A percentile compares a stretch with the other conserved stretches of the same genome.
Conservation (phyloP, 2,329 filamentous ascomycete genomes). For the Fusarium siculi region DNA sequence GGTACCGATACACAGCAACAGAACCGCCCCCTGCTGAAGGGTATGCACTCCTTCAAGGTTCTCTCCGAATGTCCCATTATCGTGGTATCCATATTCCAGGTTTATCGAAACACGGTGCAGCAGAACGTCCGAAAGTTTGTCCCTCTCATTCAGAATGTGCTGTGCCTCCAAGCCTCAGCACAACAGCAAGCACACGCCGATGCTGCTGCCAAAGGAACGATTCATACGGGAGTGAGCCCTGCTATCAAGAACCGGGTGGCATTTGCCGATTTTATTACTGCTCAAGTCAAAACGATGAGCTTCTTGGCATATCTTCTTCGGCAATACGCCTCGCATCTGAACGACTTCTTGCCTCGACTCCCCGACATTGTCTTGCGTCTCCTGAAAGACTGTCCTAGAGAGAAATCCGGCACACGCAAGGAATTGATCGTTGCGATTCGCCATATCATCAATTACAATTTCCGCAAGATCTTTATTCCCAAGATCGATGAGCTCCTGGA, state of each 20-base stretch:
- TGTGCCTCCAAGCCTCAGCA: constrained; percentile 89
- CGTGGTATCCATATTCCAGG: constrained; percentile 97
- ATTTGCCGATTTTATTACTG: constrained; percentile 97
- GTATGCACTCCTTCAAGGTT: constrained; percentile 99
- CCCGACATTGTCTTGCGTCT: constrained; percentile 91
- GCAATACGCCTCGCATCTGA: constrained; percentile 86
- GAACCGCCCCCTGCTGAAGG: constrained; percentile 82
- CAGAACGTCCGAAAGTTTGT: constrained; percentile 93
- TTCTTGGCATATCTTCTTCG: constrained; percentile 93
- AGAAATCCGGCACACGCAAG: constrained; percentile 93
- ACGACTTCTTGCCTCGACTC: constrained; percentile 86
- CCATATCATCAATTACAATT: constrained; percentile 99
- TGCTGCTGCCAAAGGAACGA: constrained; percentile 79
- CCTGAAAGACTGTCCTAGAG: constrained; percentile 91
- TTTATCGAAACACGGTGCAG: constrained; percentile 81
- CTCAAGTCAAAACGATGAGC: constrained; percentile 99
- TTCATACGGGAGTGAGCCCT: constrained; percentile 92
- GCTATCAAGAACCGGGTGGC: constrained; percentile 93
- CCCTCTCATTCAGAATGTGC: constrained; percentile 89
- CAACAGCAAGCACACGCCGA: constrained; percentile 93
- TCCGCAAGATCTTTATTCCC: constrained; percentile 90
- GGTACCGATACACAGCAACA: constrained; percentile 84
- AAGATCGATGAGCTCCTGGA: constrained; percentile 97
- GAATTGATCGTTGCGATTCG: constrained; percentile 95
- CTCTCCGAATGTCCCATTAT: constrained; percentile 98